Percentiles rank a stretch among this genome's conserved stretches.
phyloP scores from a whole-genome alignment of 192 early-diverging fungal genomes.

The Linnemannia hyalina region DNA sequence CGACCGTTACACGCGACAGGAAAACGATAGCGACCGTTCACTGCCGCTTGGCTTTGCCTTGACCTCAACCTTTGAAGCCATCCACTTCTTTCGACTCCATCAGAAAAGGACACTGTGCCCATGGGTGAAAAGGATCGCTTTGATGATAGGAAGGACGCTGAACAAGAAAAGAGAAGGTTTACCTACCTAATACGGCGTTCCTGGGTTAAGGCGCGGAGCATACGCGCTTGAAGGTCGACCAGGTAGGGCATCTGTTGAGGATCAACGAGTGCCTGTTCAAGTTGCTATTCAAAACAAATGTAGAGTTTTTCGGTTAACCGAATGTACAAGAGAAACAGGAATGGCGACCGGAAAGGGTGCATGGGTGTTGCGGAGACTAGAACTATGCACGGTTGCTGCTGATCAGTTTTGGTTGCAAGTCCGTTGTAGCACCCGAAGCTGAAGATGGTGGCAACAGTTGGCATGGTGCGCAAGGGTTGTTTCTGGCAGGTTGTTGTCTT shows the following conservation, averaged over 20 bases:
- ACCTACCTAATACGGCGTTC: slow-evolving; percentile 61
- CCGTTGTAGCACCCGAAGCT: slow-evolving; percentile 8
- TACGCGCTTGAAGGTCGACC: slow-evolving; percentile 61
- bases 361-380: background rate
- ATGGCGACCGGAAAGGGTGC: background rate
- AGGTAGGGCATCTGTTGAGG: slow-evolving; percentile 56
- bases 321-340: background rate
- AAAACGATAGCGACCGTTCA: slow-evolving; percentile 1
- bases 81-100: background rate
- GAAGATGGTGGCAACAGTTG: slow-evolving; percentile 70
- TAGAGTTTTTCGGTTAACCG: background rate
- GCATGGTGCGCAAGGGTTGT: background rate
- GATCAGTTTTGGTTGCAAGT: slow-evolving; percentile 6
- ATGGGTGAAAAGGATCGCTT: too few relatives aligned
- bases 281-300: slow-evolving; percentile 52
- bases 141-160: background rate
- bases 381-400: background rate
- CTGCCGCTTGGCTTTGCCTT: background rate
- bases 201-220: slow-evolving; percentile 61
- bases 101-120: background rate
- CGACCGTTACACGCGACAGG: slow-evolving; percentile 43
- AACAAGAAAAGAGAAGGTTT: background rate
- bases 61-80: background rate
- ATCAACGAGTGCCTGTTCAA: slow-evolving; percentile 64
- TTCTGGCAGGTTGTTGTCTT: background rate